Evolutionary conservation across 352 stramenopile species (phyloP).

Genomic region (Pythium phragmitis): DNA sequence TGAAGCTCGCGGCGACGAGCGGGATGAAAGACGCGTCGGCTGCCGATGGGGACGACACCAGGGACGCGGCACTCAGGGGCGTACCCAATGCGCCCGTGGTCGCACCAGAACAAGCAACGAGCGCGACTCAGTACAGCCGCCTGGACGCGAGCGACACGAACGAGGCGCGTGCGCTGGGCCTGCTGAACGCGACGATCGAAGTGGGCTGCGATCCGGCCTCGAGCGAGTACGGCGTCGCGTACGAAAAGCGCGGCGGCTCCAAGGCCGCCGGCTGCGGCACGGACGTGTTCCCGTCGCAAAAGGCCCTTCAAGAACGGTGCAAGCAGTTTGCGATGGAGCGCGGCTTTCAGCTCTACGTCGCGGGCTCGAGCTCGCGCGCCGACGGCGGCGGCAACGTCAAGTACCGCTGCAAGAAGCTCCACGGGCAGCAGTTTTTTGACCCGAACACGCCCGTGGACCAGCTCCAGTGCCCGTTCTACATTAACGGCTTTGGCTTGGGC

Average conservation of each 20-base stretch:
- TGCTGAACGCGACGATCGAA: constrained; percentile 47
- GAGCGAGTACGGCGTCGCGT: constrained; percentile 66
- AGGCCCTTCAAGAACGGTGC: constrained; percentile 67
- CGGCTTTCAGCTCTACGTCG: constrained; percentile 72
- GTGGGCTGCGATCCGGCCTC: constrained; percentile 43
- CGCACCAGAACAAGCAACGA: background rate
- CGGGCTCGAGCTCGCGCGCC: constrained; percentile 58
- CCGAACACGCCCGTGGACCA: constrained; percentile 40
- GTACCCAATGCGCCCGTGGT: constrained; percentile 22
- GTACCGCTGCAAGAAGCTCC: constrained; percentile 80
- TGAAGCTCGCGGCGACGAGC: background rate
- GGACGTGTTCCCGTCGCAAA: constrained; percentile 62
- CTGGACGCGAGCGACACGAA: constrained; percentile 58
- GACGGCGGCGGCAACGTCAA: constrained; percentile 82
- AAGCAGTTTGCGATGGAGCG: constrained; percentile 77
- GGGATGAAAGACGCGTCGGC: background rate
- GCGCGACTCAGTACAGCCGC: constrained; percentile 45
- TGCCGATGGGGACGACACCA: background rate
- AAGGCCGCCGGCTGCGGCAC: constrained; percentile 48
- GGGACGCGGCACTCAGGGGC: constrained; percentile 17
- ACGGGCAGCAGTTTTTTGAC: constrained; percentile 79
- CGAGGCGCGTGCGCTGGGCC: constrained; percentile 43
- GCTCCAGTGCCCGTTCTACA: constrained; percentile 78
- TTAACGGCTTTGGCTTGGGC: constrained; percentile 73
- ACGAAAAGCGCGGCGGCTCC: constrained; percentile 72